Percentiles rank a stretch among this genome's conserved stretches.
Conservation (phyloP, 192 early-diverging fungal genomes). For the Funneliformis geosporum region DNA sequence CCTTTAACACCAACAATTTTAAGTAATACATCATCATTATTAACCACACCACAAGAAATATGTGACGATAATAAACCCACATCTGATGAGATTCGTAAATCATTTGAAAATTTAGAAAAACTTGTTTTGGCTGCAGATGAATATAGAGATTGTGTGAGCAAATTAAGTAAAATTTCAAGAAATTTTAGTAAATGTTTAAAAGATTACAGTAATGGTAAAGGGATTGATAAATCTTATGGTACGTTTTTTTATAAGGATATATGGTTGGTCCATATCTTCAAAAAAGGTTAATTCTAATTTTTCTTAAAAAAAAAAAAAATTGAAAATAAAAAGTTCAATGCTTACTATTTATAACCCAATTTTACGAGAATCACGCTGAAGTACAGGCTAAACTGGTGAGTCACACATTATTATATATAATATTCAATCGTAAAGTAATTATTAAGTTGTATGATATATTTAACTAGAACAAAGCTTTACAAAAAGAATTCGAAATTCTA, state of each 20-base stretch:
- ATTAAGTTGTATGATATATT: not conserved
- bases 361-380: slow-evolving; percentile 46
- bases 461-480: slow-evolving; percentile 38
- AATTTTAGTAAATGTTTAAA: slow-evolving; percentile 42
- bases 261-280: too few relatives aligned
- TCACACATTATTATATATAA: not conserved
- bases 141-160: slow-evolving; percentile 38
- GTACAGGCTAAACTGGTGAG: slow-evolving; percentile 45
- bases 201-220: slow-evolving; percentile 43
- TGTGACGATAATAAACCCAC: not conserved
- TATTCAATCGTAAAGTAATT: not conserved
- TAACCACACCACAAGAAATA: not conserved
- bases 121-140: slow-evolving; percentile 40
- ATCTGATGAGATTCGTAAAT: slow-evolving; percentile 36
- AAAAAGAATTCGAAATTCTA: slow-evolving; percentile 47
- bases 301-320: too few relatives aligned
- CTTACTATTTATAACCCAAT: slow-evolving; percentile 44
- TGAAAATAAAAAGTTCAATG: slow-evolving; percentile 37
- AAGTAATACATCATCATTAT: not conserved
- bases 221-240: slow-evolving; percentile 46
- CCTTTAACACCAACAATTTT: not conserved
- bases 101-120: slow-evolving; percentile 40
- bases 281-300: too few relatives aligned
- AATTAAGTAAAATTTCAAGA: slow-evolving; percentile 44
- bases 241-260: too few relatives aligned